Base-by-base conservation (phyloP, 2,329 filamentous ascomycete genomes). In the Escovopsis sp. region DNA sequence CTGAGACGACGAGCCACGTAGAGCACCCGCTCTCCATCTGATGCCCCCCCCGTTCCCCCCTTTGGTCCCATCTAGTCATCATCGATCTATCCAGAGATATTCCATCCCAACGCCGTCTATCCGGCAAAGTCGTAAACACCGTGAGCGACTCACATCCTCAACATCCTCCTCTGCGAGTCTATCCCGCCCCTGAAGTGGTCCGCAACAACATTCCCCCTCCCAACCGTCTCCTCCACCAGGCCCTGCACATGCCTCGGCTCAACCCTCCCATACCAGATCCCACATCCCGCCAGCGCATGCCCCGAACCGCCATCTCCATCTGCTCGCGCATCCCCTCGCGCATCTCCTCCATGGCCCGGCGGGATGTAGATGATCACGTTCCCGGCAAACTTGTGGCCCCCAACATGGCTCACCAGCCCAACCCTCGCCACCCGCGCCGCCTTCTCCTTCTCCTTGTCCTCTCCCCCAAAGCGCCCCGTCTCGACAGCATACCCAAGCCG, bases 341-440 rank as follows among this genome's bases (percentile, higher is more conserved):
- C 15, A 15, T 15, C 15, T 15, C 15, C 15, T 15, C 15, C 15
- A 15, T 15, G 45, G 0, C 54, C 55, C 0, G 78, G 80, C 4
- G 85, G 85, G 5, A 91, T 58, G 53, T 91, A 91, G 1, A 91
- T 62, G 39, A 91, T 86, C 33, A 89, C 74, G 58, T 93, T 93
- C 2, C 85, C 85, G 0, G 85, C 85, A 57, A 81, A 89, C 58
- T 87, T 88, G 61, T 93, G 85, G 0, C 85, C 85, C 1, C 85
- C 84, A 42, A 93, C 79, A 53, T 93, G 85, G 47, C 80, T 85
- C 43, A 88, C 82, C 43, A 81, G 54, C 0, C 75, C 85, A 0
- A 88, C 72, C 39, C 78, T 65, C 2, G 77, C 82, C 1, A 69
- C 15, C 15, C 15, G 15, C 15, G 15, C 15, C 15, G 15, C 64